A percentile compares a stretch with the other conserved stretches of the same genome.
Conservation (phyloP, 495 filamentous ascomycete genomes). For the Lentithecium fluviatile region DNA sequence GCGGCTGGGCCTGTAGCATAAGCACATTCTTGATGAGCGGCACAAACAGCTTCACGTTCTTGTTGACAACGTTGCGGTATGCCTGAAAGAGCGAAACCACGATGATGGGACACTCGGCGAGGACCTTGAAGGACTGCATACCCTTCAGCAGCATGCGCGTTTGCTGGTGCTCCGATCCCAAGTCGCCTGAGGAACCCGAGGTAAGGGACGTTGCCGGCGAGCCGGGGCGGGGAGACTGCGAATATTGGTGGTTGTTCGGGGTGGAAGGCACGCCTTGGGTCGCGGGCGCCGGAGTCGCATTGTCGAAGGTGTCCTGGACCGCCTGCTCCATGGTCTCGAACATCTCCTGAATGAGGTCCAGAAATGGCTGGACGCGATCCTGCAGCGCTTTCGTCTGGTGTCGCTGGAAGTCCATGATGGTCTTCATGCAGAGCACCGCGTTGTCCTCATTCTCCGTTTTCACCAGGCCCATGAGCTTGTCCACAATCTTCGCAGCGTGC, state of each 20-base stretch:
- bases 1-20: slow-evolving; percentile 85
- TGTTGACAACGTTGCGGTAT: slow-evolving; percentile 70
- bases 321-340: slow-evolving; percentile 92
- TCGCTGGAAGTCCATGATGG: slow-evolving; percentile 91
- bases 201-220: slow-evolving; percentile 75
- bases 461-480: slow-evolving; percentile 83
- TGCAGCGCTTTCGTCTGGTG: slow-evolving; percentile 81
- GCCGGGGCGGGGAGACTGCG: slow-evolving; percentile 82
- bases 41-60: slow-evolving; percentile 89
- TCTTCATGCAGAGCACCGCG: slow-evolving; percentile 95
- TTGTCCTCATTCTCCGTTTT: slow-evolving; percentile 96
- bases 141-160: slow-evolving; percentile 78
- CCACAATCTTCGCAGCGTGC: slow-evolving; percentile 81
- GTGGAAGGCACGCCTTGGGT: slow-evolving; percentile 65
- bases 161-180: slow-evolving; percentile 76
- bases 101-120: slow-evolving; percentile 96
- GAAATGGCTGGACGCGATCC: slow-evolving; percentile 80
- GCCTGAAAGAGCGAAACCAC: slow-evolving; percentile 98
- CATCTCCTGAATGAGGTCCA: slow-evolving; percentile 90
- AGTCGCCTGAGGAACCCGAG: slow-evolving; percentile 54
- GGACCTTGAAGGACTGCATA: slow-evolving; percentile 98
- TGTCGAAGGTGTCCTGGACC: slow-evolving; percentile 90
- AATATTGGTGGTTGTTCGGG: slow-evolving; percentile 70
- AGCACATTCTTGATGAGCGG: slow-evolving; percentile 90
- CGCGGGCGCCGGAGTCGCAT: slow-evolving; percentile 56